A percentile compares a stretch with the other conserved stretches of the same genome.
phyloP scores from a whole-genome alignment of 2,329 filamentous ascomycete genomes.

The Talaromyces islandicus region DNA sequence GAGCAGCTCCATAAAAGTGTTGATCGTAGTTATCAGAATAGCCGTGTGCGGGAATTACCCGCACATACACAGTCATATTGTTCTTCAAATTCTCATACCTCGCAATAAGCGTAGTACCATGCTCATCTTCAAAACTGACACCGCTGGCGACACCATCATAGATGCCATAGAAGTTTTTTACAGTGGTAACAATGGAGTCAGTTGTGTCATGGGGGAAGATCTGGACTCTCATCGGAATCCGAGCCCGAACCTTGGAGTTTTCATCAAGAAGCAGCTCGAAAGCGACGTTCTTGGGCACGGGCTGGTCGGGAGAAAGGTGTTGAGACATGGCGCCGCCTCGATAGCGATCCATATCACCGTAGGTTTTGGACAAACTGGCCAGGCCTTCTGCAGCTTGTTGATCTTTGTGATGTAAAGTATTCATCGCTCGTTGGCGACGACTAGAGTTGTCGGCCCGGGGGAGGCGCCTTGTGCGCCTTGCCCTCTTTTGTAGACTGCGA shows the following conservation, averaged over 20 bases:
- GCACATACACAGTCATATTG: constrained; percentile 89
- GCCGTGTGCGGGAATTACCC: constrained; percentile 62
- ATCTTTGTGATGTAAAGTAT: constrained; percentile 28
- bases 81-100: constrained; percentile 92
- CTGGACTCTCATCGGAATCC: constrained; percentile 64
- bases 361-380: constrained; percentile 27
- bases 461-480: constrained; percentile 12
- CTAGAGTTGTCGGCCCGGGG: constrained; percentile 6
- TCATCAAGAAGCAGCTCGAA: constrained; percentile 59
- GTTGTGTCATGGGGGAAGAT: constrained; percentile 95
- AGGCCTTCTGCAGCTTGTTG: constrained; percentile 15
- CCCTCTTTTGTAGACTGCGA: constrained; percentile 2
- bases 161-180: constrained; percentile 98
- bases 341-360: constrained; percentile 21
- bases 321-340: constrained; percentile 21
- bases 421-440: constrained; percentile 26
- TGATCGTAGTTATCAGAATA: constrained; percentile 43
- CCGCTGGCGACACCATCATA: constrained; percentile 76
- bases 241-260: constrained; percentile 52
- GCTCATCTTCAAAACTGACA: constrained; percentile 89
- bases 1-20: constrained; percentile 41
- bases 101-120: constrained; percentile 86
- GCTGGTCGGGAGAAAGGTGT: constrained; percentile 31
- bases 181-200: constrained; percentile 94
- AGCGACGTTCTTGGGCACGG: constrained; percentile 54